phyloP scores from a whole-genome alignment of 169 alveolate species.

The Amoebophrya sp. region DNA sequence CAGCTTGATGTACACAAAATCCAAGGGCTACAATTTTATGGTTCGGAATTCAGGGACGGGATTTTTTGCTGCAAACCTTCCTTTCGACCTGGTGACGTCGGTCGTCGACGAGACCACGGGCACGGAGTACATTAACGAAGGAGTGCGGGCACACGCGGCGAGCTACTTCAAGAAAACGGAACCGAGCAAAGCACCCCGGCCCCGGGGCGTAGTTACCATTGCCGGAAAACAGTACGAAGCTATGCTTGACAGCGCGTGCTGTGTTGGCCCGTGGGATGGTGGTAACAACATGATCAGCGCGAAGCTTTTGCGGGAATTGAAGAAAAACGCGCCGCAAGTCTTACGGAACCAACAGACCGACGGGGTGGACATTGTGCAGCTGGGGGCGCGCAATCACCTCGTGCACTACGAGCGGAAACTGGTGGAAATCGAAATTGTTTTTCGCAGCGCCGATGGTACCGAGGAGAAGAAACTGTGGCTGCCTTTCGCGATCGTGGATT shows the following conservation, averaged over 20 bases:
- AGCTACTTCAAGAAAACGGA: neutral
- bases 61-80: neutral
- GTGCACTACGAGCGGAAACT: neutral
- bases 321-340: neutral
- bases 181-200: neutral
- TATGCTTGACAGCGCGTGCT: neutral
- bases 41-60: neutral
- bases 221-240: neutral
- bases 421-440: neutral
- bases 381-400: neutral
- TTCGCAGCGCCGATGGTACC: neutral
- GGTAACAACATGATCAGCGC: neutral
- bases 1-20: neutral
- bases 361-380: neutral
- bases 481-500: neutral
- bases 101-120: neutral
- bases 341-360: neutral
- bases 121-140: neutral
- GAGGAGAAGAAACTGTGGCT: neutral
- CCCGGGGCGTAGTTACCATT: neutral
- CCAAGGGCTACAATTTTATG: neutral
- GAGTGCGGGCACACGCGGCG: neutral
- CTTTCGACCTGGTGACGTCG: neutral
- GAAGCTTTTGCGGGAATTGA: too few species aligned
- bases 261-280: neutral